Evolutionary conservation across 139 green algal species (phyloP), one percentile per base, ranked within the genome.

Genomic region (Pycnococcus provasolii): DNA sequence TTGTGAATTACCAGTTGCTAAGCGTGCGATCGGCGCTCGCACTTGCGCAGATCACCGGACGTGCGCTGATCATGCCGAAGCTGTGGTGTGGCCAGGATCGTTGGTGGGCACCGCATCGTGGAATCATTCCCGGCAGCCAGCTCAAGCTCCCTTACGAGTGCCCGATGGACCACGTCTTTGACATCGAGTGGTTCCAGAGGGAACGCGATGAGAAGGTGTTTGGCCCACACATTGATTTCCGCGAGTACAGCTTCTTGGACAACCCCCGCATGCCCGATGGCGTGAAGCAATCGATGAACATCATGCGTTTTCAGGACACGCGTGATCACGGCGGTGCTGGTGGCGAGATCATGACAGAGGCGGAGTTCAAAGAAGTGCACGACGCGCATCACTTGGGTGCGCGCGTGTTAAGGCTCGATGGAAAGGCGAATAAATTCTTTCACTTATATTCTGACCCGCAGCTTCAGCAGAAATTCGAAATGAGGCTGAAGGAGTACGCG

Each of bases 121-220:
- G 89, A 48, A 63, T 66, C 3, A 86, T 96, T n/a, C 86, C 87
- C 1, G 90, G 90, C 15, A 86, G 84, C 1, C 52, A 64, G 7
- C 83, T 89, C 59, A 57, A 81, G 3, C 77, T 92, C 66, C 90
- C 90, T 2, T 95, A 91, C 70, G 48, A 62, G 4, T 94, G 86
- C 77, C 90, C 90, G 2, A 64, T 88, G 37, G 90, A 96, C 74
- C 90, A 96, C 62, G 71, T 96, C 39, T 72, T 96, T 3, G 86
- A 95, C 58, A 74, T 96, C 41, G 88, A 94, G 51, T 42, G 44
- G 64, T 82, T 70, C 70, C 4, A 60, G 70, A 60, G 62, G 53
- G 3, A 58, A 8, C 40, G 8, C n/a, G 6, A 13, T 8, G 62
- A 45, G 4, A 55, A 77, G 0, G 52, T 76, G 26, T 84, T 73